These are phyloP conservation scores for Fusarium bulbicola DNA, from an alignment of 2,329 filamentous ascomycete species.

Conservation along the genomic window DNA sequence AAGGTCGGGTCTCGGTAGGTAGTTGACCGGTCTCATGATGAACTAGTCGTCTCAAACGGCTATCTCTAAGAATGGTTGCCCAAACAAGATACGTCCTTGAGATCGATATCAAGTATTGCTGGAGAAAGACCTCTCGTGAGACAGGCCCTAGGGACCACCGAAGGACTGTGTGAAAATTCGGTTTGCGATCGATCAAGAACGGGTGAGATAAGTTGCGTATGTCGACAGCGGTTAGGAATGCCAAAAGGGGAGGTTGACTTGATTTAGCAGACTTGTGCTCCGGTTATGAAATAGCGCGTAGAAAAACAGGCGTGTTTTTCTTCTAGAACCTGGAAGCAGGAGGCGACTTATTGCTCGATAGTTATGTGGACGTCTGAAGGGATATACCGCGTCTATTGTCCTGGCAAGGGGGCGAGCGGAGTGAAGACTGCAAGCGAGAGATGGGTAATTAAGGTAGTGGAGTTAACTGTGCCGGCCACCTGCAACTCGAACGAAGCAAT, in stretches of 20 bases:
- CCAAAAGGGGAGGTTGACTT: constrained; percentile 9
- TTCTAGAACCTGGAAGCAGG: background rate
- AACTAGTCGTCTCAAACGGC: background rate
- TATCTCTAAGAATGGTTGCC: constrained; percentile 3
- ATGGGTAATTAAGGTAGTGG: constrained; percentile 27
- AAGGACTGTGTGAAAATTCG: background rate
- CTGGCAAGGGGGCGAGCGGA: constrained; percentile 28
- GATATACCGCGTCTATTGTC: constrained; percentile 25
- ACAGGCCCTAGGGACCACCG: background rate
- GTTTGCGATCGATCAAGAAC: constrained; percentile 1
- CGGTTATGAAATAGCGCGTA: constrained; percentile 5
- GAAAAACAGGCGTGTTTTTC: constrained; percentile 5
- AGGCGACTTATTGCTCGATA: background rate
- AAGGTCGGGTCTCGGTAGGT: constrained; percentile 39
- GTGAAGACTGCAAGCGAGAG: constrained; percentile 25
- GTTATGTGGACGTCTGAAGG: constrained; percentile 6
- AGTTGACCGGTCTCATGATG: constrained; percentile 44
- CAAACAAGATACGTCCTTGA: background rate
- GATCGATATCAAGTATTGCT: background rate
- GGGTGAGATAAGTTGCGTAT: constrained; percentile 13
- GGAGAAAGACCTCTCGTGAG: background rate
- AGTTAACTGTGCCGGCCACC: background rate
- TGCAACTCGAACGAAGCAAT: constrained; percentile 1
- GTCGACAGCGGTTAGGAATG: constrained; percentile 26
- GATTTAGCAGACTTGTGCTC: background rate